Conservation (phyloP, 2,329 filamentous ascomycete species). For the Neonectria punicea region DNA sequence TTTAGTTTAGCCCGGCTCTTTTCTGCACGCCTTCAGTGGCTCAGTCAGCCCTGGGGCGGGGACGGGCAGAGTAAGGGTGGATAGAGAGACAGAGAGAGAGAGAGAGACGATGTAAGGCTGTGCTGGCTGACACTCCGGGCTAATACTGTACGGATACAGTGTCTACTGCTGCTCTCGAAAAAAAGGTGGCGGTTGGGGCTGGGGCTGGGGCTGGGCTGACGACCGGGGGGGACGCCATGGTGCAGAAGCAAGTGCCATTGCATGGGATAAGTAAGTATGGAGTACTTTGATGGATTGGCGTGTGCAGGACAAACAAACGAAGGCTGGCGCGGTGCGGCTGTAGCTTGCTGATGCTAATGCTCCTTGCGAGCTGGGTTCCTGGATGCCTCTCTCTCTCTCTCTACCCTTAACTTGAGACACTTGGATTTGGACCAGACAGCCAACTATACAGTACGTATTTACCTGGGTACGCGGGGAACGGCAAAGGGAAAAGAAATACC, state of each 20-base stretch:
- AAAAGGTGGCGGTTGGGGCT: conserved; percentile 4
- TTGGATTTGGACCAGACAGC: background rate
- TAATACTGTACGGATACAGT: no score
- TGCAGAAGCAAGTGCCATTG: no score
- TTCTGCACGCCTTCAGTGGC: conserved; percentile 21
- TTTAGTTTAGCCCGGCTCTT: background rate
- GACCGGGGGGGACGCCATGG: conserved; percentile 15
- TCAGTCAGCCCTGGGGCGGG: conserved; percentile 11
- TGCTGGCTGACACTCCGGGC: background rate
- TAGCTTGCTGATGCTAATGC: conserved; percentile 16
- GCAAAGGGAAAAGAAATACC: no score
- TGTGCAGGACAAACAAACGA: no score
- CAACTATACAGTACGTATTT: background rate
- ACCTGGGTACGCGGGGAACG: no score
- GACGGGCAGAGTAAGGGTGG: background rate
- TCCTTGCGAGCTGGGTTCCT: conserved; percentile 1
- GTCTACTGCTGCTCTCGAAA: no score
- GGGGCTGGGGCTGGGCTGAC: conserved; percentile 37
- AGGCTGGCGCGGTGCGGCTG: conserved; percentile 11
- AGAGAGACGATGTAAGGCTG: conserved; percentile 31
- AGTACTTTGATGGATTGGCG: conserved; percentile 5
- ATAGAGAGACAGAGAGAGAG: no score
- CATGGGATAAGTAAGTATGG: no score
- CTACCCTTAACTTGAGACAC: background rate
- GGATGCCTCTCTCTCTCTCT: background rate